Percentiles rank a stretch among this genome's conserved stretches.
Conservation (phyloP, 768 basidiomycete species). For the Agaricus blazei region DNA sequence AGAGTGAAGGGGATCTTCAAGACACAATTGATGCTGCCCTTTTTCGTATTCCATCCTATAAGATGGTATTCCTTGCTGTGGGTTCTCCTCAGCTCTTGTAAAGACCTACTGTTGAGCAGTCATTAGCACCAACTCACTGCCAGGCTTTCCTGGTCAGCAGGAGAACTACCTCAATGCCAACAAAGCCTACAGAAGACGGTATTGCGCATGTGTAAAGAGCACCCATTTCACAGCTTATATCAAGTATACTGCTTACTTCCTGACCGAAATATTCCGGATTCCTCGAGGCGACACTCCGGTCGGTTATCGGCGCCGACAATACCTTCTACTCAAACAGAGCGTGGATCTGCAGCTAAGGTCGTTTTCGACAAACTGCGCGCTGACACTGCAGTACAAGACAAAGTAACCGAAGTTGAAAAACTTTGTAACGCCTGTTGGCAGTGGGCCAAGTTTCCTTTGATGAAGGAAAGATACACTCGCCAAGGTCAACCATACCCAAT, state of each 20-base stretch:
- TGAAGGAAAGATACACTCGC: constrained; percentile 20
- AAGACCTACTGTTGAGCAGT: neutral
- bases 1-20: constrained; percentile 44
- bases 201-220: constrained; percentile 76
- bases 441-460: constrained; percentile 66
- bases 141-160: constrained; percentile 50
- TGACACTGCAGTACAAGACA: constrained; percentile 30
- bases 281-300: constrained; percentile 39
- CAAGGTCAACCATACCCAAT: constrained; percentile 17
- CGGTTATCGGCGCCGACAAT: constrained; percentile 34
- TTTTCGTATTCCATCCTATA: constrained; percentile 68
- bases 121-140: constrained; percentile 85
- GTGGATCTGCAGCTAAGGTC: constrained; percentile 57
- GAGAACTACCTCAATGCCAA: constrained; percentile 38
- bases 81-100: constrained; percentile 11
- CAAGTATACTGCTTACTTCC: constrained; percentile 71
- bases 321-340: constrained; percentile 46
- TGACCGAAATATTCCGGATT: constrained; percentile 7
- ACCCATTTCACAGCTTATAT: constrained; percentile 92
- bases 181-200: constrained; percentile 58
- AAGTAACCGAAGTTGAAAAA: constrained; percentile 48
- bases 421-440: constrained; percentile 64
- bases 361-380: constrained; percentile 51
- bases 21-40: constrained; percentile 40
- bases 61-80: constrained; percentile 83